A percentile compares a stretch with the other conserved stretches of the same genome.
phyloP scores from a whole-genome alignment of 371 early-diverging fungal species.

The Zopfochytrium polystomum region DNA sequence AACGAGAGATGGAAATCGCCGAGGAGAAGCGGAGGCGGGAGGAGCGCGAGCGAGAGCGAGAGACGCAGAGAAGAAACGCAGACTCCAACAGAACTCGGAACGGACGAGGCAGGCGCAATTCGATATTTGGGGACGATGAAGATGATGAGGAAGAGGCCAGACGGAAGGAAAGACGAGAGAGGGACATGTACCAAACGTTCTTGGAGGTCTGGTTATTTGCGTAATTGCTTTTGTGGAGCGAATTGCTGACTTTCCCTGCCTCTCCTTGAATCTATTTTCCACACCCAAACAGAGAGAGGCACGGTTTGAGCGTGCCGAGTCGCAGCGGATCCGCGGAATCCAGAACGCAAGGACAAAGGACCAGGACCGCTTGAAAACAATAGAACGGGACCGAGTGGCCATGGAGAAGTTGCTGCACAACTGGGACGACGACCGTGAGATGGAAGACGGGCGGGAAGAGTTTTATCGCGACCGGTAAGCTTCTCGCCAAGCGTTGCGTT shows the following conservation, averaged over 20 bases:
- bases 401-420: constrained; percentile 56
- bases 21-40: too few relatives aligned
- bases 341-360: constrained; percentile 55
- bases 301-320: constrained; percentile 64
- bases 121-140: too few relatives aligned
- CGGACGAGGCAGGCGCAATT: too few relatives aligned
- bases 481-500: neutral
- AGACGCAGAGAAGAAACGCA: too few relatives aligned
- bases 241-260: constrained; percentile 9
- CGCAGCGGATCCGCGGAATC: constrained; percentile 49
- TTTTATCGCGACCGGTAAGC: constrained; percentile 69
- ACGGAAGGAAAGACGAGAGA: constrained; percentile 61
- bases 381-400: constrained; percentile 48
- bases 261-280: neutral
- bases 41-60: too few relatives aligned
- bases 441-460: constrained; percentile 58
- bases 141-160: constrained; percentile 70
- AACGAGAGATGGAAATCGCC: too few relatives aligned
- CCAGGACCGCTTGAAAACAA: constrained; percentile 48
- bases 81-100: too few relatives aligned
- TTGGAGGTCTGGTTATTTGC: constrained; percentile 50
- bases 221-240: neutral
- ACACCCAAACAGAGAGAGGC: constrained; percentile 51
- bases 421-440: constrained; percentile 74
- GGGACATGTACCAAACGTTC: constrained; percentile 64